Base-by-base conservation (phyloP, 768 basidiomycete genomes). In the Pholiota molesta region DNA sequence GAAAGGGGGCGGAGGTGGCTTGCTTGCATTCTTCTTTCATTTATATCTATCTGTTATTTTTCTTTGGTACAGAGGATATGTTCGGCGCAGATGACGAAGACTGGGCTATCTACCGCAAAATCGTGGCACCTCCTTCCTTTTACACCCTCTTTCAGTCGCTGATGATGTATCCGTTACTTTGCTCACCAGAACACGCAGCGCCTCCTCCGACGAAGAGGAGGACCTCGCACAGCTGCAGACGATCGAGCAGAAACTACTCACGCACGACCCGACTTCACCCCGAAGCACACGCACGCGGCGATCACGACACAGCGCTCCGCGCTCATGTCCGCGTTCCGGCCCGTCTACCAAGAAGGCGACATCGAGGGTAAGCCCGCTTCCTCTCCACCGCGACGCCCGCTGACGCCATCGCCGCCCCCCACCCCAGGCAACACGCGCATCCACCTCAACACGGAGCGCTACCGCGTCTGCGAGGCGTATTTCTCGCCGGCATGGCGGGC, bases 101-200 rank as follows among this genome's bases (percentile, higher is more conserved):
- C 71, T 99, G 97, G 96, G 90, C 90, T 0, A 95, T 99, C 61
- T 99, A 99, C 72, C 92, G 97, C 65, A 95, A 98, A 76, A 95
- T 99, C 62, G 96, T 96, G 71, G 65, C n/a, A 86, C 73, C 19
- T 23, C 31, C 2, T 9, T 45, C 1, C 11, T 37, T 9, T 16
- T 37, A 9, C 9, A 31, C 6, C 13, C 13, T 11, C 52, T 47
- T 44, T 47, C 29, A 35, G 47, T 17, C 35, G 10, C 19, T 16
- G 14, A 35, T 23, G 26, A 29, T 9, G 31, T 31, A 31, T 14
- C 5, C 39, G 8, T 23, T 1, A 16, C 51, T 31, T 17, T 31
- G 28, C 13, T 26, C 35, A 35, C 31, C 13, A 93, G 91, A 92
- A 92, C 70, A 86, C 82, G 81, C 87, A 4, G 83, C 85, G 0